A percentile compares a stretch with the other conserved stretches of the same genome.
These are phyloP conservation scores for Peribolospora kevripleyi DNA, from an alignment of 768 basidiomycete species.

Conservation along the genomic window DNA sequence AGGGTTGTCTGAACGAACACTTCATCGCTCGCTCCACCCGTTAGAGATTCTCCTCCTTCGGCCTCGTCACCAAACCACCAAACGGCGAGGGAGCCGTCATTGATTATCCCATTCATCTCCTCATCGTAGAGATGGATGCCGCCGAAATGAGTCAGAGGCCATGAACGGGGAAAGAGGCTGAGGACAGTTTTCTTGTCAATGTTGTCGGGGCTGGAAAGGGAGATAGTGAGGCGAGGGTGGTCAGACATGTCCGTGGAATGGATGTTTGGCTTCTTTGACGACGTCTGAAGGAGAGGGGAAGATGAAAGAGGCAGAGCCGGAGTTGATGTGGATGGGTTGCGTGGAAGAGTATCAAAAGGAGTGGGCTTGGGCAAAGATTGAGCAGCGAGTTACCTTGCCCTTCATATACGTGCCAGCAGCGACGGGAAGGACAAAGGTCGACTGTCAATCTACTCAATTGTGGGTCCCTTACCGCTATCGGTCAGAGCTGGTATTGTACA, in stretches of 20 bases:
- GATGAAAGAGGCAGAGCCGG: no score
- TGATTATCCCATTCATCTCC: neutral
- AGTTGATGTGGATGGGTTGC: no score
- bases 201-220: neutral
- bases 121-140: neutral
- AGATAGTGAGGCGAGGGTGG: neutral
- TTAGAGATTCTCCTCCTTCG: neutral
- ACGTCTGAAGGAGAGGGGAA: no score
- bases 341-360: no score
- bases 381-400: no score
- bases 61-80: neutral
- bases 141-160: neutral
- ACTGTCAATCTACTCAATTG: no score
- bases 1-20: neutral
- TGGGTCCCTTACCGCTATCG: no score
- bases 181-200: neutral
- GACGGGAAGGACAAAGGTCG: no score
- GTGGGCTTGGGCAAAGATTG: no score
- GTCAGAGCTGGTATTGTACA: no score
- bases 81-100: neutral
- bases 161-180: neutral
- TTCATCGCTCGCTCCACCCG: neutral
- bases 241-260: neutral
- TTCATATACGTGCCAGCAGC: no score
- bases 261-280: no score